A percentile compares a stretch with the other conserved stretches of the same genome.
These are phyloP conservation scores for Simmondsia chinensis DNA, from an alignment of 148 eudicot species.

Conservation along the genomic window DNA sequence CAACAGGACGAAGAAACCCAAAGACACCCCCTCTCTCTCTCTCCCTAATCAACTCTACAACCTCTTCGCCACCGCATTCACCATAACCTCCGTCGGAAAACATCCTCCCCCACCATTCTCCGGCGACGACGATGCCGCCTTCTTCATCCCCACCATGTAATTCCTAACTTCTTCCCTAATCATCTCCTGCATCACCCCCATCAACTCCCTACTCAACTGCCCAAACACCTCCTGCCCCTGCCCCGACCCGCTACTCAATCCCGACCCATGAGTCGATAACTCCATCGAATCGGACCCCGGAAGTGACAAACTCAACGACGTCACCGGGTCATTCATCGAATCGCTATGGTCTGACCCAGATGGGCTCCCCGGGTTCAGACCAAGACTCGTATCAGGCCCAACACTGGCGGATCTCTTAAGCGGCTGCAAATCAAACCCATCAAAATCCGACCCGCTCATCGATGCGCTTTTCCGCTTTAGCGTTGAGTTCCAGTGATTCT, in stretches of 20 bases:
- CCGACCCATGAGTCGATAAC: background rate
- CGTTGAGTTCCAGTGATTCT: too few relatives aligned
- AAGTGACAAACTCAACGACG: background rate
- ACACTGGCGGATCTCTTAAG: conserved; percentile 1
- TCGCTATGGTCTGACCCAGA: conserved; percentile 7
- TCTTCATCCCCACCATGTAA: conserved; percentile 4
- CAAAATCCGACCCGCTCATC: background rate
- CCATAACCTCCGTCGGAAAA: too few relatives aligned
- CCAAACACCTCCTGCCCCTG: background rate
- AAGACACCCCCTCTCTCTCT: too few relatives aligned
- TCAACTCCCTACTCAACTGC: conserved; percentile 1
- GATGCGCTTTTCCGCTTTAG: background rate
- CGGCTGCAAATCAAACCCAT: background rate
- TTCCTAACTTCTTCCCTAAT: conserved; percentile 4
- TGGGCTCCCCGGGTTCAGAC: background rate
- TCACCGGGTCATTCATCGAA: background rate
- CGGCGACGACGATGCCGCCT: too few relatives aligned
- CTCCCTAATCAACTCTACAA: too few relatives aligned
- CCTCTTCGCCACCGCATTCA: too few relatives aligned
- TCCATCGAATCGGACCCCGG: background rate
- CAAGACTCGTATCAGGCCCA: background rate
- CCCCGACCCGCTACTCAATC: background rate
- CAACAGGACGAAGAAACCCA: too few relatives aligned
- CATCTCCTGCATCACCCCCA: conserved; percentile 4
- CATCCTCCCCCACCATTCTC: too few relatives aligned